phyloP scores from a whole-genome alignment of 305 asterid species.

The Euphrasia arctica region DNA sequence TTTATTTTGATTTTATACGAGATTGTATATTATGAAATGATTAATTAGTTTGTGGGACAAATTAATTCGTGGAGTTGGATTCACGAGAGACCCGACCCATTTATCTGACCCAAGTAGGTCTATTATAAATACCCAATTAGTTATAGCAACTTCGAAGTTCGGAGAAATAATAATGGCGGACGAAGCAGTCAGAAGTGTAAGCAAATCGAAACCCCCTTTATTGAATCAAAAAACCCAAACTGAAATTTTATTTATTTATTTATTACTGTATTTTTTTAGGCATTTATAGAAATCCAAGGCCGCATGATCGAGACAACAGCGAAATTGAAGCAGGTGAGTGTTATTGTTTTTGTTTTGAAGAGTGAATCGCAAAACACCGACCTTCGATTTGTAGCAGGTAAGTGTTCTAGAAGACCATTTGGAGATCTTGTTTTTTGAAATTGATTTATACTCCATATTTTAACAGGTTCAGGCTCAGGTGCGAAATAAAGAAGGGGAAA shows the following conservation, averaged over 20 bases:
- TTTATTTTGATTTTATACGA: no score
- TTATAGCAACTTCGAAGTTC: no score
- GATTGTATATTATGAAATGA: no score
- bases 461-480: conserved; percentile 77
- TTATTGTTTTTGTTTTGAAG: neutral
- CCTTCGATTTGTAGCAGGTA: no score
- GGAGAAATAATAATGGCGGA: no score
- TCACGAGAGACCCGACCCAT: no score
- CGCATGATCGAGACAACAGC: conserved; percentile 74
- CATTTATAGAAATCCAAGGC: conserved; percentile 74
- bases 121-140: no score
- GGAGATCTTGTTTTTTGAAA: neutral
- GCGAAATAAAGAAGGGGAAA: conserved; percentile 81
- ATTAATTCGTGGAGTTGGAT: no score
- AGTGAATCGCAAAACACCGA: neutral
- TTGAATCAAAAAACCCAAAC: neutral
- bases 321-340: conserved; percentile 61
- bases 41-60: no score
- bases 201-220: conserved; percentile 4
- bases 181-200: conserved; percentile 41
- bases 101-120: no score
- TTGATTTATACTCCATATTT: neutral
- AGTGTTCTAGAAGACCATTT: neutral
- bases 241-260: neutral
- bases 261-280: conserved; percentile 28